These are phyloP conservation scores for Sporobolomyces phaffii DNA, from an alignment of 768 basidiomycete genomes.

Conservation along the genomic window DNA sequence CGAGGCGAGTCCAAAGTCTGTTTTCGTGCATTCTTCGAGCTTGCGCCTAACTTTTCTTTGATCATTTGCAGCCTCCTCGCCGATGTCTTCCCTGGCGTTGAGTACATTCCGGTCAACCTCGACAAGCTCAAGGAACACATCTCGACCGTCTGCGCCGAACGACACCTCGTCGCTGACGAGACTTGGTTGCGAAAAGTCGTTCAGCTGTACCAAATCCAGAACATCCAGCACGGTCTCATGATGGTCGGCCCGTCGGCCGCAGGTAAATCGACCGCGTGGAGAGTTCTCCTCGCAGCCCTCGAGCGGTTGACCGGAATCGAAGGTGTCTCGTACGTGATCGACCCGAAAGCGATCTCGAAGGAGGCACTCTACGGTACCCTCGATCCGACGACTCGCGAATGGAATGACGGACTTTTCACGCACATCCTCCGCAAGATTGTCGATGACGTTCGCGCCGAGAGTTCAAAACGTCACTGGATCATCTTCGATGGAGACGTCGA, in stretches of 20 bases:
- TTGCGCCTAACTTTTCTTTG: not conserved
- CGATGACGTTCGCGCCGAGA: constrained; percentile 96
- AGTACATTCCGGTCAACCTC: constrained; percentile 81
- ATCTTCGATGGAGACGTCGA: constrained; percentile 99
- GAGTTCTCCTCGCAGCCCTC: constrained; percentile 79
- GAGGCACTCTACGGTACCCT: constrained; percentile 95
- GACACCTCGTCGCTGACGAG: constrained; percentile 76
- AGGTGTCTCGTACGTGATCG: constrained; percentile 91
- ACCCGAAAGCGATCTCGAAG: constrained; percentile 98
- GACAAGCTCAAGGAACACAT: constrained; percentile 80
- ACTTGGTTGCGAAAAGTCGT: constrained; percentile 92
- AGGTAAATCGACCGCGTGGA: constrained; percentile 97
- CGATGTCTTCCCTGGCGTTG: constrained; percentile 95
- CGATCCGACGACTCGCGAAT: constrained; percentile 93
- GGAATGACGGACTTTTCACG: constrained; percentile 98
- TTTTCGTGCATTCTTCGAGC: not conserved
- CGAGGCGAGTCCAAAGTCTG: constrained; percentile 61
- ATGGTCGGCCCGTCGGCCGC: constrained; percentile 98
- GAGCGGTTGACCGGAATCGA: constrained; percentile 86
- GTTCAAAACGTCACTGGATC: constrained; percentile 95
- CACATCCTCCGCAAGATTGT: constrained; percentile 96
- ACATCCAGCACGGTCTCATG: constrained; percentile 99
- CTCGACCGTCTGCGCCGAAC: constrained; percentile 74
- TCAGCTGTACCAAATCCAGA: constrained; percentile 97
- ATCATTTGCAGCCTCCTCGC: constrained; percentile 63